These are phyloP conservation scores for Erythrobasidium yunnanense DNA, from an alignment of 768 basidiomycete genomes.

Conservation along the genomic window DNA sequence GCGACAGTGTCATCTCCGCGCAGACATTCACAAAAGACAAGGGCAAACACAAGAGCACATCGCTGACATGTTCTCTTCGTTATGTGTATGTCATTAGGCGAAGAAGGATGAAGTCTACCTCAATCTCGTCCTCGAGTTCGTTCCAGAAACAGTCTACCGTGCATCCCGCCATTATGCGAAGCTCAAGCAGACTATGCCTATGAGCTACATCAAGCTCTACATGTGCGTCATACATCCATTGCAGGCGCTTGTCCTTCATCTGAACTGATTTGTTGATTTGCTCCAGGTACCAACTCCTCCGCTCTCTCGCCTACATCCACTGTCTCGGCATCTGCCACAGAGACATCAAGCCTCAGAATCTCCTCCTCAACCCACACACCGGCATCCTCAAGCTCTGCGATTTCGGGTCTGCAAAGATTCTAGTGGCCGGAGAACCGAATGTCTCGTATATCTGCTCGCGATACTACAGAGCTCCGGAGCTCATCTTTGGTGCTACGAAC, in stretches of 20 bases:
- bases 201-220: slow-evolving; percentile 98
- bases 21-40: too few species aligned
- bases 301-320: slow-evolving; percentile 97
- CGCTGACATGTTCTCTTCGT: background rate
- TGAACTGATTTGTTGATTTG: too few species aligned
- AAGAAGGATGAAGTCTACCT: slow-evolving; percentile 99
- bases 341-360: slow-evolving; percentile 99
- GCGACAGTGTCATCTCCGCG: too few species aligned
- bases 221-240: slow-evolving; percentile 55
- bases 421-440: slow-evolving; percentile 94
- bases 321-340: slow-evolving; percentile 99
- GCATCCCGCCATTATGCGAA: slow-evolving; percentile 98
- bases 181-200: slow-evolving; percentile 99
- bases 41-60: background rate
- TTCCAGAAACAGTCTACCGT: slow-evolving; percentile 98
- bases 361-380: slow-evolving; percentile 90
- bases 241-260: background rate
- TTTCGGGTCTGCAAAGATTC: slow-evolving; percentile 97
- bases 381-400: slow-evolving; percentile 96
- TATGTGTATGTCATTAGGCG: slow-evolving; percentile 20
- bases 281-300: slow-evolving; percentile 60
- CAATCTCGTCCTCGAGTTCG: slow-evolving; percentile 97
- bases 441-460: slow-evolving; percentile 99
- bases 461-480: slow-evolving; percentile 97
- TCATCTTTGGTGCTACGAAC: slow-evolving; percentile 99